Conservation (phyloP, 1,139 yeast species). For the Protomyces arabidopsidicola region DNA sequence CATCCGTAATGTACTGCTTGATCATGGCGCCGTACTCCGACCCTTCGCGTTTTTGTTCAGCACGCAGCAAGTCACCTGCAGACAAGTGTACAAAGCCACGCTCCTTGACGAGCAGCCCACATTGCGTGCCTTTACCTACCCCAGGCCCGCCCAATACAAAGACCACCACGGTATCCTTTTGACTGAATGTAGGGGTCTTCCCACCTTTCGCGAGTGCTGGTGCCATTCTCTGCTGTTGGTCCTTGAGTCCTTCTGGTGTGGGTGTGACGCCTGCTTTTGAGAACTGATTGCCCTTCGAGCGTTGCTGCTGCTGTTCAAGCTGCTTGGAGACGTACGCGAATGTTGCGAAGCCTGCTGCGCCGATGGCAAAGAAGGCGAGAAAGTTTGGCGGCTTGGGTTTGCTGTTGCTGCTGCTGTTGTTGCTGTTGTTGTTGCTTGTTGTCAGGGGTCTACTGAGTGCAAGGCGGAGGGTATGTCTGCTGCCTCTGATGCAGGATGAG, state of each 20-base stretch:
- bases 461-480: no score
- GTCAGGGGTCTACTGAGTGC: no score
- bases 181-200: conserved; percentile 17
- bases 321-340: conserved; percentile 7
- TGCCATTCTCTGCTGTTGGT: conserved; percentile 44
- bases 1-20: conserved; percentile 77
- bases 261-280: conserved; percentile 26
- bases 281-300: conserved; percentile 16
- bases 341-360: conserved; percentile 16
- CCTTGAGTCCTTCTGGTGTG: conserved; percentile 47
- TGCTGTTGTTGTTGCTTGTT: no score
- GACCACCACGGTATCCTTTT: conserved; percentile 52
- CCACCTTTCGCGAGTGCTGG: conserved; percentile 14
- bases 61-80: conserved; percentile 92
- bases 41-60: conserved; percentile 78
- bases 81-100: conserved; percentile 81
- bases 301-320: conserved; percentile 3
- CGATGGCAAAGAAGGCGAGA: conserved; percentile 20
- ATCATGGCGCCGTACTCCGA: conserved; percentile 82
- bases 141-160: conserved; percentile 80
- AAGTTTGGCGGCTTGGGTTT: conserved; percentile 20
- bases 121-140: conserved; percentile 96
- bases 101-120: conserved; percentile 74
- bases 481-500: no score
- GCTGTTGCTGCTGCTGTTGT: not conserved